These are phyloP conservation scores for Cichorium intybus DNA, from an alignment of 140 eudicot genomes.

Conservation along the genomic window DNA sequence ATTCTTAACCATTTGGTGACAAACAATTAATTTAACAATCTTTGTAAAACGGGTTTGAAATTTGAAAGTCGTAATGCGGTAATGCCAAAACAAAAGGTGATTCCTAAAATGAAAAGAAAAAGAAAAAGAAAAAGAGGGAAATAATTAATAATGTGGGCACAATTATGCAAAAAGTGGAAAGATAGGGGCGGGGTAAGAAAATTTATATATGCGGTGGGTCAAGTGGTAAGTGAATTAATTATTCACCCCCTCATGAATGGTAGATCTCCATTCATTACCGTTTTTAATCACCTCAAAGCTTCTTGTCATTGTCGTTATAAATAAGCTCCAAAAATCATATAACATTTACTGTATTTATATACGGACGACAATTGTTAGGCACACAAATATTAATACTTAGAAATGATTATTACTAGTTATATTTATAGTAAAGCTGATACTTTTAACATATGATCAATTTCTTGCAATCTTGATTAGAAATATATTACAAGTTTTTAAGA, in stretches of 20 bases:
- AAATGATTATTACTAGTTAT: too few relatives aligned
- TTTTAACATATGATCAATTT: too few relatives aligned
- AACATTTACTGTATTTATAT: too few relatives aligned
- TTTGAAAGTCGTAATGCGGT: conserved; percentile 22
- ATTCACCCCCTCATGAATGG: neutral
- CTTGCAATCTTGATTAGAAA: too few relatives aligned
- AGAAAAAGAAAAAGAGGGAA: neutral
- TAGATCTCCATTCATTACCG: neutral
- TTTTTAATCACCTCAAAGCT: conserved; percentile 9
- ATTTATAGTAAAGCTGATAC: neutral
- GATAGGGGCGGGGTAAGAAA: conserved; percentile 3
- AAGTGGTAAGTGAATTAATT: conserved; percentile 14
- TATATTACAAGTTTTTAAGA: too few relatives aligned
- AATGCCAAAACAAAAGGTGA: conserved; percentile 22
- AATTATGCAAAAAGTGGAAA: conserved; percentile 20
- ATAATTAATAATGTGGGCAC: conserved; percentile 16
- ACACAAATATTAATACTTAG: too few relatives aligned
- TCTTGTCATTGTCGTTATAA: neutral
- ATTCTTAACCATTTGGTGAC: neutral
- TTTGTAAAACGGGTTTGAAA: neutral
- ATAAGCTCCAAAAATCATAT: neutral
- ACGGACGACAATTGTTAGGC: neutral
- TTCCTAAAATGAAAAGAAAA: conserved; percentile 6
- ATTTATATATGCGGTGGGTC: conserved; percentile 29
- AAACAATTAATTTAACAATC: neutral